Conservation (phyloP, 2,329 filamentous ascomycete species). For the Sporothrix humicola region DNA sequence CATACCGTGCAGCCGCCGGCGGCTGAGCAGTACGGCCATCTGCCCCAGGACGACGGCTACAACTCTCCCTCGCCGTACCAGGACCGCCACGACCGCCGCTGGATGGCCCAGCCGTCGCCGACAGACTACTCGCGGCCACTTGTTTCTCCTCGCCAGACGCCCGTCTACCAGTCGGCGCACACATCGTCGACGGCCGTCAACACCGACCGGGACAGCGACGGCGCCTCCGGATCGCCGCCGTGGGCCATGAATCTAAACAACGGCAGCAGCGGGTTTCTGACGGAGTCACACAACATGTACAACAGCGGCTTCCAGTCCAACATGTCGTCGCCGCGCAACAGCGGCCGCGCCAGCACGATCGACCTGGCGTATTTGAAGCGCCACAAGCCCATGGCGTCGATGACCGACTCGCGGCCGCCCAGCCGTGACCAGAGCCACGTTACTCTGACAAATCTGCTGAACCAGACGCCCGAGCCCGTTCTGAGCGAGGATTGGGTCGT, state of each 20-base stretch:
- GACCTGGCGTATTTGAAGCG: slow-evolving; percentile 37
- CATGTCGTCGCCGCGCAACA: slow-evolving; percentile 36
- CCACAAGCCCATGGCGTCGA: slow-evolving; percentile 29
- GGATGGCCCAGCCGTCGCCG: background rate
- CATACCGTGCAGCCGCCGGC: background rate
- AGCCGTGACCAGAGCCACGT: slow-evolving; percentile 51
- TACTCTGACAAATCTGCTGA: slow-evolving; percentile 50
- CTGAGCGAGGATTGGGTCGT: slow-evolving; percentile 46
- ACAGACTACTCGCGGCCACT: slow-evolving; percentile 32
- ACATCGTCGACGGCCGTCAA: slow-evolving; percentile 36
- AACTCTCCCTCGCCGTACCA: slow-evolving; percentile 15
- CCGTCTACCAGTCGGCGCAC: slow-evolving; percentile 37
- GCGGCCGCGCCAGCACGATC: slow-evolving; percentile 34
- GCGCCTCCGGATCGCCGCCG: slow-evolving; percentile 20
- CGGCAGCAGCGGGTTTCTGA: slow-evolving; percentile 34
- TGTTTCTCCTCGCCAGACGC: slow-evolving; percentile 30
- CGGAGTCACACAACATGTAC: slow-evolving; percentile 34
- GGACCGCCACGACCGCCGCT: slow-evolving; percentile 28
- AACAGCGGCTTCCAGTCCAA: slow-evolving; percentile 34
- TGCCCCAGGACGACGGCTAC: slow-evolving; percentile 27
- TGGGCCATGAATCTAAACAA: slow-evolving; percentile 33
- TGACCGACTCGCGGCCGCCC: slow-evolving; percentile 36
- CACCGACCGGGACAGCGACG: slow-evolving; percentile 34
- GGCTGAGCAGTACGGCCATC: slow-evolving; percentile 26
- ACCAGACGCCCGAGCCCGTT: slow-evolving; percentile 41